Conservation (phyloP, 441 rosid species). For the Flueggea neowawraea region DNA sequence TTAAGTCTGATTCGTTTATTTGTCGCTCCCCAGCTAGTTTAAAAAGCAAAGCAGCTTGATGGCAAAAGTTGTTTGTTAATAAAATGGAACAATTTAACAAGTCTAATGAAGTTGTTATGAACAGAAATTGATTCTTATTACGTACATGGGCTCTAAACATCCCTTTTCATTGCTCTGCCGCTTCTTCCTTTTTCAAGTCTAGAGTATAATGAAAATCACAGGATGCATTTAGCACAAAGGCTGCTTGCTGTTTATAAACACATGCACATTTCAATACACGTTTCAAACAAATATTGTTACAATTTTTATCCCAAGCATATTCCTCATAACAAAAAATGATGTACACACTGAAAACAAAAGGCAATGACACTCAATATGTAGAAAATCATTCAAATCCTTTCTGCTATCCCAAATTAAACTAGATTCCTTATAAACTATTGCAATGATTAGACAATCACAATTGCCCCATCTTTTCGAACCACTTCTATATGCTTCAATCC, state of each 20-base stretch:
- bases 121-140: slow-evolving; percentile 58
- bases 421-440: no score
- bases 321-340: no score
- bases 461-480: no score
- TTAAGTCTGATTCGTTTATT: no score
- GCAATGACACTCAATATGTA: no score
- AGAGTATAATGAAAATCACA: slow-evolving; percentile 96
- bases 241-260: slow-evolving; percentile 67
- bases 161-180: slow-evolving; percentile 63
- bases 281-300: background rate
- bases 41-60: slow-evolving; percentile 95
- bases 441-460: no score
- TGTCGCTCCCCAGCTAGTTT: slow-evolving; percentile 89
- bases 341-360: no score
- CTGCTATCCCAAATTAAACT: no score
- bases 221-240: slow-evolving; percentile 90
- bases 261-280: slow-evolving; percentile 9
- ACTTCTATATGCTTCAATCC: no score
- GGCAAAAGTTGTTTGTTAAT: slow-evolving; percentile 9
- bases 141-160: slow-evolving; percentile 97
- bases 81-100: background rate
- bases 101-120: background rate
- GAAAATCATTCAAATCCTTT: no score
- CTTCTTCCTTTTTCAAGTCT: slow-evolving; percentile 87
- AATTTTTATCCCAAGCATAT: background rate